Evolutionary conservation across 257 asterid genomes (phyloP), one percentile per base, ranked within the genome.

Genomic region (Solanum chilense): DNA sequence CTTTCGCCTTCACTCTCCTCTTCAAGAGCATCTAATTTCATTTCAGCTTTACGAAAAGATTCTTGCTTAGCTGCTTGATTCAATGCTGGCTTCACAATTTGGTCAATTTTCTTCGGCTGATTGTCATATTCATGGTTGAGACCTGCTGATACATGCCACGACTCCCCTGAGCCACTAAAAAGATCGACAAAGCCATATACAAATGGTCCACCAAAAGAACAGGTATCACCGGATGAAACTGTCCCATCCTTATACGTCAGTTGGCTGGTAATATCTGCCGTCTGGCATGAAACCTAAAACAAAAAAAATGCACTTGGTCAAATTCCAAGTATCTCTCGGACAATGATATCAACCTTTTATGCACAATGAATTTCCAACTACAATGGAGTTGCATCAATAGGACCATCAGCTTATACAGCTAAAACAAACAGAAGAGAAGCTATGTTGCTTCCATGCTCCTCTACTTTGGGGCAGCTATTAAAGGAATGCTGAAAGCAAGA

Each of bases 131-230:
- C 91, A 62, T 76, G 91, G 87, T 93, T 92, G 68, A 89, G 88
- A 90, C 85, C 89, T 62, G 87, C 94, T 77, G 82, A 84, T 60
- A 87, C 60, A 71, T 88, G 95, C 99, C 97, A 95, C 87, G 95
- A 92, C 91, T 94, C 99, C 88, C 99, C 99, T 87, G 94, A 94
- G 86, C 99, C 98, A 90, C 96, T 92, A 92, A 97, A 97, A 87
- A 97, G 96, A 92, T 97, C 99, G 73, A 94, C 88, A 90, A 92
- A 93, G 87, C 98, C 95, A 93, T 86, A 92, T 35, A 92, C 94
- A 88, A 94, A 93, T 88, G 96, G 94, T 83, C 95, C 97, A 85
- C 90, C 74, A 82, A 86, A 88, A 88, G 93, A 92, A 90, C 86
- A 45, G 78, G 86, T 86, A 84, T 85, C 91, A 89, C 93, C 84